Base-by-base conservation (phyloP, 31 red algal species). In the Bonnemaisonia californica region DNA sequence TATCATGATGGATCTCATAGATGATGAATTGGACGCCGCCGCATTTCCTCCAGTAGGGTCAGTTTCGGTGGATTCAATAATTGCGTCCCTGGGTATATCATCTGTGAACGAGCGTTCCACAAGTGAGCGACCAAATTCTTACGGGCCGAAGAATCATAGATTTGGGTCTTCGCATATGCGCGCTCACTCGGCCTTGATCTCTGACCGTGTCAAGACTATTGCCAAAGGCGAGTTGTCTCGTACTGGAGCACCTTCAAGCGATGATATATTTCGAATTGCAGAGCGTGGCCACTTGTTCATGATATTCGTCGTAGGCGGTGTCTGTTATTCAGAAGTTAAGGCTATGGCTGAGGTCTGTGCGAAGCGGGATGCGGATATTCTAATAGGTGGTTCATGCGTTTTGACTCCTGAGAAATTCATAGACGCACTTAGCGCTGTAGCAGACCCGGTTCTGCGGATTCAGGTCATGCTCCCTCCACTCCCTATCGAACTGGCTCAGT, bases 391-490 rank as follows among this genome's bases (percentile, higher is more conserved):
- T 7, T 91, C 93, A 18, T 57, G 75, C 7, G 73, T 96, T 30
- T 35, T 95, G 78, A 85, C 83, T 21, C 93, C 93, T 8, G 51
- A 72, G 33, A 71, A 19, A 28, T 91, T 90, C 62, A 41, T 91
- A 59, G 80, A 83, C 24, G 65, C 42, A 35, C 36, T 91, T 12
- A 69, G 72, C 32, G 77, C 83, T 54, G 69, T 96, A 26, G 83
- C 66, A 9, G 84, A 96, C 56, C 83, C 91, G 18, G 78, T 94
- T 13, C 37, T 77, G 69, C 83, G 91, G 1, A 88, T 94, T 55
- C 79, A 67, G 32, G 54, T 94, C n/a, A 94, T 94, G 91, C 84
- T 88, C 48, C 91, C 91, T n/a, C 91, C 91, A 19, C 78, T 88
- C 13, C 83, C 91, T 3, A 28, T 94, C 23, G 84, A 87, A 31